These are phyloP conservation scores for Trichosporon sp. DNA, from an alignment of 1,284 basidiomycete species.

Conservation along the genomic window DNA sequence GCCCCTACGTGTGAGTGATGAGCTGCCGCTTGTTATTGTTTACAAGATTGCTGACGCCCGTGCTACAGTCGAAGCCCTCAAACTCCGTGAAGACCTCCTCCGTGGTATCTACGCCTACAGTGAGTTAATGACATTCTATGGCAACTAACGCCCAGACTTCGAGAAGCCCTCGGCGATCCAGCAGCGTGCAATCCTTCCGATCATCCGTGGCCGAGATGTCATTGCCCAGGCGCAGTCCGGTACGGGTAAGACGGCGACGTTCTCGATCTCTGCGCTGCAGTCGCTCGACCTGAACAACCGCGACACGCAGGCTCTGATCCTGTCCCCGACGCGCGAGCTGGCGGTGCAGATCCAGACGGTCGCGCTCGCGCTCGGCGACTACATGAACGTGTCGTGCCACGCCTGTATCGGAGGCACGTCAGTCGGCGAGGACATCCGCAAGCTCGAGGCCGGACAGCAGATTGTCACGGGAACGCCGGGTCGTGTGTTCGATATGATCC, in stretches of 20 bases:
- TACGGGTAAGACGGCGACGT: constrained; percentile 99
- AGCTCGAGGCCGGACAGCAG: constrained; percentile 97
- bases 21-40: constrained; percentile 8
- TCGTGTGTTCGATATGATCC: constrained; percentile 99
- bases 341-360: constrained; percentile 99
- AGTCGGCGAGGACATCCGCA: constrained; percentile 96
- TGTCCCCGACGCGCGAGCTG: constrained; percentile 90
- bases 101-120: constrained; percentile 99
- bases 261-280: constrained; percentile 88
- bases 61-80: constrained; percentile 77
- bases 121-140: constrained; percentile 52
- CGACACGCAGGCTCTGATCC: constrained; percentile 93
- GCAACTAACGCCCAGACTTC: constrained; percentile 62
- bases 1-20: constrained; percentile 49
- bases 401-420: constrained; percentile 98
- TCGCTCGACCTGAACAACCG: constrained; percentile 91
- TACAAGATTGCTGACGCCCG: constrained; percentile 53
- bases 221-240: constrained; percentile 99
- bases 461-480: constrained; percentile 97
- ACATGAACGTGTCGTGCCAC: constrained; percentile 99
- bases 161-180: constrained; percentile 99
- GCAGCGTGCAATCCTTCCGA: constrained; percentile 93
- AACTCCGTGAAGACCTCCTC: constrained; percentile 89
- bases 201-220: constrained; percentile 91
- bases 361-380: constrained; percentile 92